Percentiles rank a stretch among this genome's conserved stretches.
Conservation (phyloP, 2,329 filamentous ascomycete genomes). For the Calonectria hawksworthii region DNA sequence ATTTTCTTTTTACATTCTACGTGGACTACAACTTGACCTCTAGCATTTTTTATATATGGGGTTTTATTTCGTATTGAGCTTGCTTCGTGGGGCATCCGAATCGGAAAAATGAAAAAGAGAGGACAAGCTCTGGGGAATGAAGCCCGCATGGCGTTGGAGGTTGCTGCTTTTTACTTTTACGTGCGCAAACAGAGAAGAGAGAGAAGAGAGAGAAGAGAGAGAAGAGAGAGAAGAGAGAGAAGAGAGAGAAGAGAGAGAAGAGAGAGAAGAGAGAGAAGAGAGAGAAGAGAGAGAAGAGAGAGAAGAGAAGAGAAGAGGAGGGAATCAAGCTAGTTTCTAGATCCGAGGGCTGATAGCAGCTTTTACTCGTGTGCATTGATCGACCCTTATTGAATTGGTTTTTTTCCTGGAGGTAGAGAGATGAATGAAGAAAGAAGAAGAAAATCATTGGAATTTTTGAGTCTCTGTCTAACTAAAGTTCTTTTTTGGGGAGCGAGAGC, state of each 20-base stretch:
- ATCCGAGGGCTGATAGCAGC: not conserved
- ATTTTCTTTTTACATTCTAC: conserved; percentile 25
- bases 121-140: conserved; percentile 35
- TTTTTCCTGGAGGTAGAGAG: conserved; percentile 20
- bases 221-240: too few species aligned
- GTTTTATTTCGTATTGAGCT: conserved; percentile 18
- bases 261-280: too few species aligned
- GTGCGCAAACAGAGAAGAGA: conserved; percentile 11
- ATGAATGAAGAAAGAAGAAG: conserved; percentile 28
- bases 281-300: too few species aligned
- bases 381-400: not conserved
- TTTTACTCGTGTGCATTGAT: not conserved
- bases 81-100: conserved; percentile 33
- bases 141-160: conserved; percentile 37
- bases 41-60: conserved; percentile 12
- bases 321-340: not conserved
- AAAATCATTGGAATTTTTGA: conserved; percentile 42
- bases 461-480: conserved; percentile 44
- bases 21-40: conserved; percentile 14
- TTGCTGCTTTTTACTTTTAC: conserved; percentile 21
- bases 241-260: too few species aligned
- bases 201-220: not conserved
- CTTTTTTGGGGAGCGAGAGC: conserved; percentile 42
- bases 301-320: conserved; percentile 3
- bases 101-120: not conserved